A percentile compares a stretch with the other conserved stretches of the same genome.
These are phyloP conservation scores for Tillandsia leiboldiana DNA, from an alignment of 176 grass and related monocot genomes.

Conservation along the genomic window DNA sequence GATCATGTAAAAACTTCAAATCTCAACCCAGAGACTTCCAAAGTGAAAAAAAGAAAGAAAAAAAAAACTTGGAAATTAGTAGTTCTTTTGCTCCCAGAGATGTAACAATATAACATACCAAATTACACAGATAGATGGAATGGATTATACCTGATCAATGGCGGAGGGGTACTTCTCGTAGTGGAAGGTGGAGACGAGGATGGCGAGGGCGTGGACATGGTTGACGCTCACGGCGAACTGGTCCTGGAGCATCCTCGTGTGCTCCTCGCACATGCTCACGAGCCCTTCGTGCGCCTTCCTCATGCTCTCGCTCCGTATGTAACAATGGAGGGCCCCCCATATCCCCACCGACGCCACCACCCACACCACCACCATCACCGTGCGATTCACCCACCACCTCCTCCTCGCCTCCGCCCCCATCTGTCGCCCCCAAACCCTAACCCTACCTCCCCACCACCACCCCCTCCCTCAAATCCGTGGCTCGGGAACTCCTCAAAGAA, in stretches of 20 bases:
- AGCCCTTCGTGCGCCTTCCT: conserved; percentile 59
- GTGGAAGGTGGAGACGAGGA: conserved; percentile 85
- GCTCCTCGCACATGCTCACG: conserved; percentile 84
- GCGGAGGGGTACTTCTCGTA: conserved; percentile 67
- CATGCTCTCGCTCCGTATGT: conserved; percentile 50
- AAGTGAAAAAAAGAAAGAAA: too few species aligned
- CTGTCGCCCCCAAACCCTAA: conserved; percentile 4
- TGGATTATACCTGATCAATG: conserved; percentile 52
- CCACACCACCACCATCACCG: conserved; percentile 19
- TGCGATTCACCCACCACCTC: conserved; percentile 26
- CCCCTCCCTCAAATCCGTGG: too few species aligned
- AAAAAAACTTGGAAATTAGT: too few species aligned
- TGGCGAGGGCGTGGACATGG: conserved; percentile 77
- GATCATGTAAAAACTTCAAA: not conserved
- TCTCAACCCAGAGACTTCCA: too few species aligned
- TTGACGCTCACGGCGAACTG: conserved; percentile 93
- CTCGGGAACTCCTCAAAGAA: too few species aligned
- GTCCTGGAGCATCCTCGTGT: conserved; percentile 94
- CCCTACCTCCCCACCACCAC: not conserved
- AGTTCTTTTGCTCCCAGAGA: too few species aligned
- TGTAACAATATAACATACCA: not conserved
- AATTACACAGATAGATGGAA: not conserved
- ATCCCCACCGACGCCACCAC: conserved; percentile 27
- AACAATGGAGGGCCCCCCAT: conserved; percentile 43
- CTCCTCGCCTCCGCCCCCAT: conserved; percentile 18